These are phyloP conservation scores for Bolboschoenus planiculmis DNA, from an alignment of 176 grass and related monocot genomes.

Conservation along the genomic window DNA sequence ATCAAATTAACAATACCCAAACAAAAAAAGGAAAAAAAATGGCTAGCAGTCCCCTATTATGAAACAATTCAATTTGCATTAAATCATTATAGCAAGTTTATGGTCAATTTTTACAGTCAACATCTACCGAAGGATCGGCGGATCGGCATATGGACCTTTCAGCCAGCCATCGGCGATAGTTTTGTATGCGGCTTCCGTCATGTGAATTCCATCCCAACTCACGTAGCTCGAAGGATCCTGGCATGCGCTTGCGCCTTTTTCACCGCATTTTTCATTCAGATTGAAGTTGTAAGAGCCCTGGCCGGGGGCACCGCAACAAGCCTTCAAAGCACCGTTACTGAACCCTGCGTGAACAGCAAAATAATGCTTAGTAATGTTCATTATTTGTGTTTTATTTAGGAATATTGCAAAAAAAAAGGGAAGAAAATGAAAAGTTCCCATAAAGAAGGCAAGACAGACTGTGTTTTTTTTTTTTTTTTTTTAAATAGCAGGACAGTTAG, in stretches of 20 bases:
- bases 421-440: too few relatives aligned
- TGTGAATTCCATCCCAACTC: conserved; percentile 95
- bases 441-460: too few relatives aligned
- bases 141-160: conserved; percentile 62
- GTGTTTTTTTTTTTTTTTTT: too few relatives aligned
- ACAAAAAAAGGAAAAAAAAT: neutral
- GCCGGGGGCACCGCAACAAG: conserved; percentile 72
- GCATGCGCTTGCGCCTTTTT: conserved; percentile 59
- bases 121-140: conserved; percentile 60
- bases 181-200: conserved; percentile 82
- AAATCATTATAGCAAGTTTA: conserved; percentile 21
- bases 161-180: conserved; percentile 69
- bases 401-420: neutral
- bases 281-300: conserved; percentile 85
- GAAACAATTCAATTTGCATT: neutral
- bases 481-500: too few relatives aligned
- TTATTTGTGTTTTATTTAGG: neutral
- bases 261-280: conserved; percentile 68
- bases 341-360: conserved; percentile 42
- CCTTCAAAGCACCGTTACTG: conserved; percentile 39
- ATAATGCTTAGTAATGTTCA: neutral
- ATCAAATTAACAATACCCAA: neutral
- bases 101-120: conserved; percentile 1
- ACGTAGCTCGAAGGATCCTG: conserved; percentile 46
- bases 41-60: neutral